Evolutionary conservation across 345 rosid genomes (phyloP).

Genomic region (Iberis pinnata): DNA sequence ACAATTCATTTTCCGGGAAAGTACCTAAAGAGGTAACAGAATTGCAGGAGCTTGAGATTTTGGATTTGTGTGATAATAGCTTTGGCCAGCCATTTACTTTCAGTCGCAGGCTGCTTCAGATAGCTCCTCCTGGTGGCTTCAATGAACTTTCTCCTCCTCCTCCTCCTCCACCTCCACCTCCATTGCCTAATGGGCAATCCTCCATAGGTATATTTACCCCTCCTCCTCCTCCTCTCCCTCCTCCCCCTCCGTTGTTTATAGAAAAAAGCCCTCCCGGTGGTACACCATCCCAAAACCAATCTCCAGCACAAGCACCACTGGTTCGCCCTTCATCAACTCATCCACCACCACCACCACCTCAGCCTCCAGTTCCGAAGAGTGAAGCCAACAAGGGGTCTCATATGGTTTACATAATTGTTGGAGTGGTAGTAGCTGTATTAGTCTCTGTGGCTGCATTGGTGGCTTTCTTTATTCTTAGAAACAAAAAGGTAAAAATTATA

Average conservation of each 20-base stretch:
- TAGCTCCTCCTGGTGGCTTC: not conserved
- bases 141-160: conserved; percentile 11
- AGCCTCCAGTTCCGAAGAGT: not conserved
- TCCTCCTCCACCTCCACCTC: conserved; percentile 12
- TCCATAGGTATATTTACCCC: not conserved
- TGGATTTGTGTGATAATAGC: conserved; percentile 81
- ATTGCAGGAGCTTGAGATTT: conserved; percentile 58
- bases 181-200: not conserved
- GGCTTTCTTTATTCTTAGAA: conserved; percentile 39
- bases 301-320: not conserved
- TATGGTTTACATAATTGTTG: conserved; percentile 10
- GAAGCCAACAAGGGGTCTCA: not conserved
- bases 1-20: conserved; percentile 65
- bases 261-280: not conserved
- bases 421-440: conserved; percentile 29
- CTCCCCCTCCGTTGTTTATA: not conserved
- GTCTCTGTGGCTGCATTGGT: conserved; percentile 31
- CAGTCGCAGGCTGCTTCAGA: conserved; percentile 27
- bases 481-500: conserved; percentile 42
- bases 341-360: too few species aligned
- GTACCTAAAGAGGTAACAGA: conserved; percentile 66
- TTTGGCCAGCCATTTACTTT: conserved; percentile 54
- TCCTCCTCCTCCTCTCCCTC: not conserved
- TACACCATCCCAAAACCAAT: not conserved
- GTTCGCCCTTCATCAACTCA: not conserved